phyloP scores from a whole-genome alignment of 1,284 basidiomycete species.

The Cutaneotrichosporon cutaneum region DNA sequence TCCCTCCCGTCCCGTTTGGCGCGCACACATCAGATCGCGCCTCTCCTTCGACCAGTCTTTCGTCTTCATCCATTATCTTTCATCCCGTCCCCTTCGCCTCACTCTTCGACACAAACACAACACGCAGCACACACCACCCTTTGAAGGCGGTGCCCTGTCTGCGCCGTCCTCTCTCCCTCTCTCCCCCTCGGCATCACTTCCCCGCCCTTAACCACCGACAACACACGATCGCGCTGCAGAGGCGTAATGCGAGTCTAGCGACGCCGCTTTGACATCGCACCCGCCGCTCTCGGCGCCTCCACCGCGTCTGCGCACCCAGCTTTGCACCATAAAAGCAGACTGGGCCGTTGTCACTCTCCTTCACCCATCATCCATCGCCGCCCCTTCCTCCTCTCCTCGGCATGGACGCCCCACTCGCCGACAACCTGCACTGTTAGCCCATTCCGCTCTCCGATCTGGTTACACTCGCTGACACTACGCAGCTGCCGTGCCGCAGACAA shows the following conservation, averaged over 20 bases:
- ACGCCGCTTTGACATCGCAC: background rate
- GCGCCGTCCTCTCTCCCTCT: background rate
- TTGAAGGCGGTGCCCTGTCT: background rate
- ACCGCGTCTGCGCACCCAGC: background rate
- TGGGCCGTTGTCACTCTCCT: background rate
- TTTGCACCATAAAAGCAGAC: background rate
- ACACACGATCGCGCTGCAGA: background rate
- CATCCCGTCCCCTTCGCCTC: background rate
- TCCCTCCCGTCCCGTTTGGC: background rate
- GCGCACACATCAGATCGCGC: background rate
- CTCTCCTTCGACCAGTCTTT: background rate
- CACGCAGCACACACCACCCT: background rate
- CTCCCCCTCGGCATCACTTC: background rate
- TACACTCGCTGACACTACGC: background rate
- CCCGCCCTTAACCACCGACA: background rate
- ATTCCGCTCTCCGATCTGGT: background rate
- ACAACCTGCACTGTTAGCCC: slow-evolving; percentile 6
- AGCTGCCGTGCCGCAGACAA: background rate
- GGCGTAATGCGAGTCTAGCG: slow-evolving; percentile 3
- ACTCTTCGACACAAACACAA: background rate
- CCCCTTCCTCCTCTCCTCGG: slow-evolving; percentile 1
- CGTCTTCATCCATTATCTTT: background rate
- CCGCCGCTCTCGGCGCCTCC: background rate
- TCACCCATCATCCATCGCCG: background rate
- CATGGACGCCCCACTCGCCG: slow-evolving; percentile 2